Conservation (phyloP, 2,329 filamentous ascomycete genomes). For the Fusarium multiceps region DNA sequence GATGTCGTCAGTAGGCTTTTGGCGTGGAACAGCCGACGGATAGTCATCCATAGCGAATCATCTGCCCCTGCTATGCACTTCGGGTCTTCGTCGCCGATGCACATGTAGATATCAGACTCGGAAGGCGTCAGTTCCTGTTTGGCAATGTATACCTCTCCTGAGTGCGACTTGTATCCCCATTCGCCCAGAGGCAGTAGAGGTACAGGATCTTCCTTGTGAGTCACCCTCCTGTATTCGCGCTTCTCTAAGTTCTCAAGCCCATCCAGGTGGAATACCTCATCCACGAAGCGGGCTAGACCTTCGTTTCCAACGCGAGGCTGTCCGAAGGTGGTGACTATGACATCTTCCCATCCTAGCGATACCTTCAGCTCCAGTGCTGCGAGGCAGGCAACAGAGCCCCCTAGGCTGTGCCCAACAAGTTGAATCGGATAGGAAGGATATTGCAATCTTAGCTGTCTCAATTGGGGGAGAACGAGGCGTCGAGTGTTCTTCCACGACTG, state of each 20-base stretch:
- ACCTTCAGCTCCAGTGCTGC: constrained; percentile 83
- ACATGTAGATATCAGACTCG: constrained; percentile 75
- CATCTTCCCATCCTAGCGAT: constrained; percentile 77
- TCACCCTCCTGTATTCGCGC: constrained; percentile 77
- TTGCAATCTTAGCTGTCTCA: constrained; percentile 67
- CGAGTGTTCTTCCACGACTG: constrained; percentile 84
- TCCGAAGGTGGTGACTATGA: constrained; percentile 89
- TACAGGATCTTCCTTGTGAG: constrained; percentile 87
- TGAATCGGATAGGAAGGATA: constrained; percentile 80
- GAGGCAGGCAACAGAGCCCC: constrained; percentile 89
- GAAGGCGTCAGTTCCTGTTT: constrained; percentile 76
- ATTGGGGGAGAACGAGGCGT: constrained; percentile 72
- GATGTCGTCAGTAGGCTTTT: constrained; percentile 43
- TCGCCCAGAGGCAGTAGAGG: constrained; percentile 86
- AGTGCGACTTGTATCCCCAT: constrained; percentile 89
- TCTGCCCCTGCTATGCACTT: constrained; percentile 75
- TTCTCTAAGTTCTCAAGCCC: constrained; percentile 49
- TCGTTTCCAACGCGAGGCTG: constrained; percentile 78
- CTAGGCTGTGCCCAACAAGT: constrained; percentile 90
- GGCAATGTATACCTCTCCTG: constrained; percentile 87
- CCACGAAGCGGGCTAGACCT: constrained; percentile 66
- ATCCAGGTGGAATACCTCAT: constrained; percentile 62
- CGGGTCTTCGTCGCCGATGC: constrained; percentile 76
- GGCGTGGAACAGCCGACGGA: constrained; percentile 42
- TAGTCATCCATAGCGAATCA: constrained; percentile 47